Base-by-base conservation (phyloP, 768 basidiomycete species). In the Termitomyces sp. region DNA sequence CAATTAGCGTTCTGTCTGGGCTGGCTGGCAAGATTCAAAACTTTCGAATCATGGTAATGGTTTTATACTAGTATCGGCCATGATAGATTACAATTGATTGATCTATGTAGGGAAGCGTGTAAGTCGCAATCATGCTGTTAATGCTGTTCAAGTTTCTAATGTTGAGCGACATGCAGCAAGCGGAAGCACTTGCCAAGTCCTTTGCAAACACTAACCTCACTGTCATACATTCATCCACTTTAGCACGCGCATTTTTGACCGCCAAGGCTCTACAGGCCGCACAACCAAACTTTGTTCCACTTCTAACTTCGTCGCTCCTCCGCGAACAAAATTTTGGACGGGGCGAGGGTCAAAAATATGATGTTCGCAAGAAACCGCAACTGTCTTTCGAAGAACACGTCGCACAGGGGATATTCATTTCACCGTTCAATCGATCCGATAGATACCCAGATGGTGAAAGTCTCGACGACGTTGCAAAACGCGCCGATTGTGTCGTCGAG, bases 361-460 rank as follows among this genome's bases (percentile, higher is more conserved):
- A 68, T 50, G 69, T 67, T 8, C 69, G 70, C 46, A 67, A 64
- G 46, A 67, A 71, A 12, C 55, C 62, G 1, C 55, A 60, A 5
- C 60, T 76, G 14, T 68, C 76, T 2, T 64, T 79, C 16, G 71
- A 75, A 16, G 79, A 82, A 18, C 82, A 86, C 63, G 78, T 77
- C 61, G 76, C 75, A 0, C 70, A 71, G 36, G 84, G 79, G 14
- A 69, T 79, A 37, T 91, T 79, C 61, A 87, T 87, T 2, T 59
- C 74, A 6, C 59, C 82, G 6, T 68, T 66, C 53, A 68, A 71
- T 31, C 75, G 84, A 20, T 63, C 72, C 5, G 76, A 82, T 51
- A 77, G 67, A 56, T 92, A 85, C 61, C 88, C 88, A 10, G 82
- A 77, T 13, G 90, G 87, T n/a, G 91, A 93, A 70, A 84, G 84